Percentiles rank a stretch among this genome's conserved stretches.
These are phyloP conservation scores for Talaromyces verruculosus DNA, from an alignment of 2,329 filamentous ascomycete genomes.

Conservation along the genomic window DNA sequence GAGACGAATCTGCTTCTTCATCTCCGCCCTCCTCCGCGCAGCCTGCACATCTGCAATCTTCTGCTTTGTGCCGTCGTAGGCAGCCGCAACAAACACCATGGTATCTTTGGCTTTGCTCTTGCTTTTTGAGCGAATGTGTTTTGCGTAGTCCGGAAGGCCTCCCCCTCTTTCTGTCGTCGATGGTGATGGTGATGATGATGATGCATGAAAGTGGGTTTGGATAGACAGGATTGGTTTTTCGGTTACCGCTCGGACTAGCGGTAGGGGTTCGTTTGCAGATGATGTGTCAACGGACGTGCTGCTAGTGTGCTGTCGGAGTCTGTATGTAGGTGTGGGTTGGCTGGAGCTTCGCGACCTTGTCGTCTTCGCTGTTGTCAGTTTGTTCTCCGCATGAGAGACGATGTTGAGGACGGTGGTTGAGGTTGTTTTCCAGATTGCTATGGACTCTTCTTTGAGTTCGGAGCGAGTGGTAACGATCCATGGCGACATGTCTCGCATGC, in stretches of 20 bases:
- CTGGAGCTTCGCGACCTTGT: slow-evolving; percentile 1
- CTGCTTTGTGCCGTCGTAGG: slow-evolving; percentile 36
- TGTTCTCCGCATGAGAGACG: neutral
- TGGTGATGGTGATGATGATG: neutral
- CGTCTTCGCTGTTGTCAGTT: neutral
- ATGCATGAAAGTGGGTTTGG: slow-evolving; percentile 21
- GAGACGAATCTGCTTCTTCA: slow-evolving; percentile 45
- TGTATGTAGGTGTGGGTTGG: neutral
- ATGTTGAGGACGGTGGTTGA: slow-evolving; percentile 9
- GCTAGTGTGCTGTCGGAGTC: neutral
- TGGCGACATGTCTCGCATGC: slow-evolving; percentile 17
- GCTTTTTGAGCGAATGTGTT: slow-evolving; percentile 30
- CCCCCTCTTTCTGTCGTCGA: neutral
- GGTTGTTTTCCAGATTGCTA: slow-evolving; percentile 5
- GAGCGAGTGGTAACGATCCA: slow-evolving; percentile 9
- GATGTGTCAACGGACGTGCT: neutral
- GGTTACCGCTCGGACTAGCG: neutral
- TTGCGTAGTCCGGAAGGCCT: slow-evolving; percentile 25
- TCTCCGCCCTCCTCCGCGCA: slow-evolving; percentile 37
- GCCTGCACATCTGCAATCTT: slow-evolving; percentile 36
- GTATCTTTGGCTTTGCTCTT: slow-evolving; percentile 10
- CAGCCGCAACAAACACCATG: slow-evolving; percentile 27
- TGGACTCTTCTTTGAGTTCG: slow-evolving; percentile 8
- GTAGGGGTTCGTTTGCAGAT: slow-evolving; percentile 5
- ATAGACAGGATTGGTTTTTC: slow-evolving; percentile 6